Base-by-base conservation (phyloP, 2,329 filamentous ascomycete species). In the Aplosporella prunicola region DNA sequence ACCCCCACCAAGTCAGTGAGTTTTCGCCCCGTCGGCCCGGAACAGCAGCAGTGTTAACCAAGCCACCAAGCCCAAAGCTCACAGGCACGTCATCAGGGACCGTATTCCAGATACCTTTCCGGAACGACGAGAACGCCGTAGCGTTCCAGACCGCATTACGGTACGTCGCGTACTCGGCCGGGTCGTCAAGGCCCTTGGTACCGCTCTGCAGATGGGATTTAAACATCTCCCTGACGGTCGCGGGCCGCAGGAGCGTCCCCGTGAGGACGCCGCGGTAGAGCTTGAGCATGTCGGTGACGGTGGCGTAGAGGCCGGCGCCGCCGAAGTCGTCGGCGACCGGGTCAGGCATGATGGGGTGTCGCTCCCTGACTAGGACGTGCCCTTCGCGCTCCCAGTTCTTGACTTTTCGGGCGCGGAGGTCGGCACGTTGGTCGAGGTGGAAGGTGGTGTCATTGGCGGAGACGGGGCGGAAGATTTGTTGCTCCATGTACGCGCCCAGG, bases 211-310 rank as follows among this genome's bases (percentile, higher is more conserved):
- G n/a, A n/a, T n/a, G n/a, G n/a, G n/a, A n/a, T n/a, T n/a, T n/a
- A n/a, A n/a, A n/a, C n/a, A n/a, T n/a, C n/a, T n/a, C n/a, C n/a
- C n/a, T n/a, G n/a, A n/a, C n/a, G n/a, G n/a, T n/a, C n/a, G n/a
- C n/a, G n/a, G n/a, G n/a, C n/a, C n/a, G n/a, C n/a, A n/a, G n/a
- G n/a, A n/a, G n/a, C n/a, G n/a, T n/a, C n/a, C n/a, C n/a, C n/a
- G n/a, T n/a, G n/a, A n/a, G n/a, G n/a, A n/a, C n/a, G n/a, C n/a
- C n/a, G n/a, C n/a, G n/a, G n/a, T n/a, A n/a, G n/a, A n/a, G 52
- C 17, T 44, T 45, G 28, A 60, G 58, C 22, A 61, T 50, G 20
- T 49, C 39, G 1, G 50, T 46, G 13, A 51, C 17, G 4, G 48
- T 51, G 17, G 42, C 46, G 27, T 9, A 29, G 27, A 29, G 27